Percentiles rank a stretch among this genome's conserved stretches.
These are phyloP conservation scores for Moringa oleifera DNA, from an alignment of 345 rosid species.

Conservation along the genomic window DNA sequence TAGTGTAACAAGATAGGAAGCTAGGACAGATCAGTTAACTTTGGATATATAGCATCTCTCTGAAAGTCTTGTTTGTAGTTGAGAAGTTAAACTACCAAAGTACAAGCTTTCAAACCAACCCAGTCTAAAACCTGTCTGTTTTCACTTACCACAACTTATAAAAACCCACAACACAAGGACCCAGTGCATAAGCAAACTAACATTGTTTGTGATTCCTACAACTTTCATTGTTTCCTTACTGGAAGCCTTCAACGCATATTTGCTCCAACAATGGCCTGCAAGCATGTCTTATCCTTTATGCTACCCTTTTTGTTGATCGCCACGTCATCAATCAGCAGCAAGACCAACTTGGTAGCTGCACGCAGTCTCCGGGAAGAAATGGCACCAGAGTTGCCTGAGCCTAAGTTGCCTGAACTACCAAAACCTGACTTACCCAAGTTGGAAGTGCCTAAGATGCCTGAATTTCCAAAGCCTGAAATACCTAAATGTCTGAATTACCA, in stretches of 20 bases:
- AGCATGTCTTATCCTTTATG: neutral
- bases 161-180: neutral
- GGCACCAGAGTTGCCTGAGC: neutral
- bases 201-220: too few species aligned
- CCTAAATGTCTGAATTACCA: conserved; percentile 2
- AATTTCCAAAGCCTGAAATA: neutral
- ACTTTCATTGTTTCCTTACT: neutral
- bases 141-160: conserved; percentile 6
- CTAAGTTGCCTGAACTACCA: neutral
- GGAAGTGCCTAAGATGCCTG: neutral
- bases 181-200: too few species aligned
- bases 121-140: neutral
- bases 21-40: too few species aligned
- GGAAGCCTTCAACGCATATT: neutral
- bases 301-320: conserved; percentile 1
- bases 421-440: neutral
- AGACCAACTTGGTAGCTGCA: conserved; percentile 1
- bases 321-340: neutral
- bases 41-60: too few species aligned
- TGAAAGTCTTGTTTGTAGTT: too few species aligned
- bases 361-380: conserved; percentile 9
- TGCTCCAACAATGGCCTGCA: conserved; percentile 3
- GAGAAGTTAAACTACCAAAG: conserved; percentile 12
- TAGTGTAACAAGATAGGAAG: too few species aligned
- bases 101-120: conserved; percentile 1